Base-by-base conservation (phyloP, 2,329 filamentous ascomycete species). In the Colletotrichum phormii region DNA sequence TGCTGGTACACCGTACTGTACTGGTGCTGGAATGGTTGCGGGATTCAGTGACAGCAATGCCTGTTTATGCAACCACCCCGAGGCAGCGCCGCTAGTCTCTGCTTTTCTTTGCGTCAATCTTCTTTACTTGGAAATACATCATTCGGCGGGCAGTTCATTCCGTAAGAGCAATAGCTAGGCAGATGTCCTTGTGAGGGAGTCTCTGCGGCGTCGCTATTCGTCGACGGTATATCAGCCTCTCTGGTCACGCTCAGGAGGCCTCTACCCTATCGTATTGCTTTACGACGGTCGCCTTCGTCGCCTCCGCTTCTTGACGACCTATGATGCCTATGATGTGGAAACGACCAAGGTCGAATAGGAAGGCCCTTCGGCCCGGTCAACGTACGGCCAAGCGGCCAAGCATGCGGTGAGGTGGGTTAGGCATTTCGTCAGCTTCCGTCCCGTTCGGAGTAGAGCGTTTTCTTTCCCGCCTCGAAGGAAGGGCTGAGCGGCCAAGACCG, bases 281-380 rank as follows among this genome's bases (percentile, higher is more conserved):
- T 69, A 64, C 59, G 59, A 64, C 53, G 54, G 54, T 49, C 29
- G 37, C n/a, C 24, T 62, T 53, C 33, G 22, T 22, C 15, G 9
- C 24, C 33, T 46, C 53, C 62, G 55, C 62, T 42, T n/a, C 64
- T 60, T 42, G 42, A 35, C 70, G 53, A 53, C 22, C n/a, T 49
- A 18, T 2, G n/a, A 8, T 49, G 62, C 22, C n/a, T 49, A 18
- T 2, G n/a, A 8, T 49, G 62, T 67, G 67, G 67, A 46, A 59
- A 61, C n/a, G 5, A 24, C 55, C 55, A 71, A 33, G 62, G 18
- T 55, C 55, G 51, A 49, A 64, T 54, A 22, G 31, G 35, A 54
- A 37, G 53, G 68, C 29, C 68, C 49, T 71, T 71, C 64, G 64
- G 68, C 49, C 68, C 68, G 64, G 68, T 42, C 37, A 49, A 35